Base-by-base conservation (phyloP, 257 asterid genomes). In the Solanum medicagineum region DNA sequence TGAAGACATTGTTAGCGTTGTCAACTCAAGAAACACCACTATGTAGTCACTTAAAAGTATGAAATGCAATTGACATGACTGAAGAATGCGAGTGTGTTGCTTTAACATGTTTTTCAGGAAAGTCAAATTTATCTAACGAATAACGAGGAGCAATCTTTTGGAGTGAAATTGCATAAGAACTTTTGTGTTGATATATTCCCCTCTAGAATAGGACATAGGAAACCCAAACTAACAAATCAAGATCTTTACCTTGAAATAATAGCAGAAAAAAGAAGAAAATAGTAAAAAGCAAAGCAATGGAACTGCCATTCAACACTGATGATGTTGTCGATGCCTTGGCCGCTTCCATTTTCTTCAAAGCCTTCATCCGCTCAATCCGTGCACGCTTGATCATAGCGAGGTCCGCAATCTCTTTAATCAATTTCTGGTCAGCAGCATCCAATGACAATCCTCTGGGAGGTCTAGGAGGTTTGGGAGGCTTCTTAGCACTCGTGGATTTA, bases 341-440 rank as follows among this genome's bases (percentile, higher is more conserved):
- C 29, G 92, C 92, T 88, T 88, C 93, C 90, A 89, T 84, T 89
- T 90, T 94, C 96, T 92, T 95, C 92, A 91, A 77, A 0, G 94
- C 96, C 91, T 92, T 96, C 92, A 92, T 90, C 60, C 98, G 87
- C 85, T 96, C 99, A 22, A 89, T 87, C 87, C 95, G 87, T 6
- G 98, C 98, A 12, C 97, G 96, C 85, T 94, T 96, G 5, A 94
- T 84, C 91, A 86, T 87, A 2, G 93, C 93, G 32, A 94, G 92
- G 77, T 94, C 95, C 4, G 96, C 85, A 12, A 96, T 85, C 90
- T 96, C 97, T 87, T 90, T 92, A 62, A 95, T 94, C 87, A 96
- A 88, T 90, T 93, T 96, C 80, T 91, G 95, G 29, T 95, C 98
- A 65, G 98, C 99, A 49, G 94, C 97, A 85, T 96, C 98, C n/a